phyloP scores from a whole-genome alignment of 768 basidiomycete species.

The Leccinum barrowsii region DNA sequence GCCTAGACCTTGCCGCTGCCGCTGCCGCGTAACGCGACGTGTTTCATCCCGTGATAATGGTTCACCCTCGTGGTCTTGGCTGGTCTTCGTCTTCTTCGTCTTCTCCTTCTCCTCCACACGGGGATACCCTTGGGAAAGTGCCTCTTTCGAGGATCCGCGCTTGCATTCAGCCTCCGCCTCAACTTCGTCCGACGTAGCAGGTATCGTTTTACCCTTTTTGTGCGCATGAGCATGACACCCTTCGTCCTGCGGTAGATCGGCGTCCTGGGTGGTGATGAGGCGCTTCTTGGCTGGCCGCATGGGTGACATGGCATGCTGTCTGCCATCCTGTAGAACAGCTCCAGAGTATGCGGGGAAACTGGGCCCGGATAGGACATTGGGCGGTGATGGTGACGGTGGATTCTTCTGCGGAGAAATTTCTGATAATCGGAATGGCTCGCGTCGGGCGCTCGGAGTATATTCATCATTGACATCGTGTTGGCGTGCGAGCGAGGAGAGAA shows the following conservation, averaged over 20 bases:
- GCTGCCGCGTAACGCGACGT: conserved; percentile 1
- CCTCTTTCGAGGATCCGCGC: conserved; percentile 18
- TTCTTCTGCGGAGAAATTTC: conserved; percentile 46
- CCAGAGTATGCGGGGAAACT: conserved; percentile 8
- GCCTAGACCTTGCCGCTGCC: neutral
- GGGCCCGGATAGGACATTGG: neutral
- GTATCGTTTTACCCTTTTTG: conserved; percentile 32
- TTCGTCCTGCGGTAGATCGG: conserved; percentile 17
- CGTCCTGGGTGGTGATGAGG: conserved; percentile 28
- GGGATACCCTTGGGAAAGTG: conserved; percentile 7
- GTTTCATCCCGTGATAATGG: conserved; percentile 2
- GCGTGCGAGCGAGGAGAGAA: neutral
- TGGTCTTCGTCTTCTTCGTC: neutral
- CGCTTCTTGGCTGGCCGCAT: conserved; percentile 49
- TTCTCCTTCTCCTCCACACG: neutral
- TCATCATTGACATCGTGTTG: neutral
- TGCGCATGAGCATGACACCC: conserved; percentile 9
- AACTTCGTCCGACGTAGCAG: neutral
- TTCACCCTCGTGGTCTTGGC: conserved; percentile 6
- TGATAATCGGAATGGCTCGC: conserved; percentile 41
- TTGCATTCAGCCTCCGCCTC: conserved; percentile 2
- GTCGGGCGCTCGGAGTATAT: neutral
- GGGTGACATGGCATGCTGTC: conserved; percentile 33
- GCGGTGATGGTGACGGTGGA: conserved; percentile 4
- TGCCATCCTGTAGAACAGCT: conserved; percentile 17